Conservation (phyloP, 2,329 filamentous ascomycete genomes). For the Trichoderma koningii region DNA sequence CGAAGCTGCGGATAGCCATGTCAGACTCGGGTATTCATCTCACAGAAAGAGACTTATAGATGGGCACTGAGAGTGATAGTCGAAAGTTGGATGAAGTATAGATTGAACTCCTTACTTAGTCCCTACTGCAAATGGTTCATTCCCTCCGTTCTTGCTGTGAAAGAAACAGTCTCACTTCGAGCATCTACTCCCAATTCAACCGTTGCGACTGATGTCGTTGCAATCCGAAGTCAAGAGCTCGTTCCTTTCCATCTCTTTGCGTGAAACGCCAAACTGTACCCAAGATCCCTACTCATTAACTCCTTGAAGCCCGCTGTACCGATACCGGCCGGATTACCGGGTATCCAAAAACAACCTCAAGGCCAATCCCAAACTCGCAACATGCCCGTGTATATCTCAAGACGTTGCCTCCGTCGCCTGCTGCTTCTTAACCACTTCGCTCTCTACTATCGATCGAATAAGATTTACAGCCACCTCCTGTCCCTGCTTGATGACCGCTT, state of each 20-base stretch:
- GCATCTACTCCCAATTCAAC: background rate
- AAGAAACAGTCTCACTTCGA: background rate
- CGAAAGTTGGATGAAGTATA: background rate
- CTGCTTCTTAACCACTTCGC: conserved; percentile 41
- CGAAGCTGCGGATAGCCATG: too few relatives aligned
- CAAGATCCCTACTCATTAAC: background rate
- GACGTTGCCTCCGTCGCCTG: conserved; percentile 14
- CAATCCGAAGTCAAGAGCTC: background rate
- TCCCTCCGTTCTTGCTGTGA: background rate
- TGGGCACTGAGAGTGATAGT: too few relatives aligned
- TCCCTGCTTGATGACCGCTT: conserved; percentile 51
- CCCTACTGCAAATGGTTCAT: background rate
- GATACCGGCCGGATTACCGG: background rate
- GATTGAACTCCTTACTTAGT: background rate
- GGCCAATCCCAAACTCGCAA: background rate
- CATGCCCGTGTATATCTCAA: too few relatives aligned
- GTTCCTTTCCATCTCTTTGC: background rate
- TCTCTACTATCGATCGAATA: conserved; percentile 59
- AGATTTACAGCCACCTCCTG: conserved; percentile 56
- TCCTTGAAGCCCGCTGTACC: background rate
- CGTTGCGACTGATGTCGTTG: background rate
- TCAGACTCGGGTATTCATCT: too few relatives aligned
- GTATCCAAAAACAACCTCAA: background rate
- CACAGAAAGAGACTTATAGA: too few relatives aligned
- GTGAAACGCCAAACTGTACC: background rate